Base-by-base conservation (phyloP, 2,329 filamentous ascomycete species). In the Apiospora rasikravindrae region DNA sequence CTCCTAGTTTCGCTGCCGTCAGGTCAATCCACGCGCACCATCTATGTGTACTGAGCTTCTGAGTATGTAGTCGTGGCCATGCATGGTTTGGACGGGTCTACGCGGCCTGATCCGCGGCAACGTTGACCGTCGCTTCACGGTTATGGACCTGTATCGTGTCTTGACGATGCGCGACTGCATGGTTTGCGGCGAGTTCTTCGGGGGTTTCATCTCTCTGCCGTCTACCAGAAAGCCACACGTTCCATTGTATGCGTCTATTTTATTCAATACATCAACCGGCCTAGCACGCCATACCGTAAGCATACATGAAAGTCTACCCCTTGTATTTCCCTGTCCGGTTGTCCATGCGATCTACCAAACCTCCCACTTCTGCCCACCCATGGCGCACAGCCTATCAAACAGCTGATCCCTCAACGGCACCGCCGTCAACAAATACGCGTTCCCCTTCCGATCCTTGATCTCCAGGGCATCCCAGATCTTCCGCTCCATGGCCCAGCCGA, bases 361-460 rank as follows among this genome's bases (percentile, higher is more conserved):
- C 84, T 94, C 93, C 94, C 94, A 96, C 85, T 94, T 94, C 86
- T 96, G 93, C 22, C 88, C 87, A 0, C 93, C 93, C 82, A 96
- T 93, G 2, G 92, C 89, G 72, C 95, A 83, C 71, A 96, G 80
- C n/a, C 94, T 89, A 82, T 96, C 96, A 78, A 96, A 96, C 53
- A 97, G 79, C 82, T 96, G 92, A 76, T 96, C 93, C 51, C 94
- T 82, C 77, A 92, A 82, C 37, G 88, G 86, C 80, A 96, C 87
- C 0, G 94, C 93, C 7, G 93, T 97, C 1, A 96, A 80, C 70
- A 89, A 88, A 73, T 87, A 88, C 69, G 83, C 84, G 22, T 88
- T 83, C 0, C 91, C 89, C 22, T 82, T 82, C 70, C 84, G 85
- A 22, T 90, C 90, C 37, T 84, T 84, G 74, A 96, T 89, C 74